Conservation (phyloP, 192 early-diverging fungal species). For the Coemansia sp. region DNA sequence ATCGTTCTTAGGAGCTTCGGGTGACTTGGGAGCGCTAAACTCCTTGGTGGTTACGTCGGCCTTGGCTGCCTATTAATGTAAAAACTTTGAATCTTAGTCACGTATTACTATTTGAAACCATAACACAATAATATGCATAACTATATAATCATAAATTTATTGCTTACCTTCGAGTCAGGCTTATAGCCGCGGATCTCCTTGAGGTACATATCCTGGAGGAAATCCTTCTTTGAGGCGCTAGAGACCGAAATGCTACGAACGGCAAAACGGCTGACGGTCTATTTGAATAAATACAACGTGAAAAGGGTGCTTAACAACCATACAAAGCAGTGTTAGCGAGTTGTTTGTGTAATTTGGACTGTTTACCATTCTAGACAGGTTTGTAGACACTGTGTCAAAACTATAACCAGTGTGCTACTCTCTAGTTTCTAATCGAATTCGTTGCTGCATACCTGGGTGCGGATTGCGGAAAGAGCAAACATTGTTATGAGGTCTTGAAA, state of each 20-base stretch:
- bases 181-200: conserved; percentile 51
- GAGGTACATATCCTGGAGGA: conserved; percentile 47
- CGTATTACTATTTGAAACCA: background rate
- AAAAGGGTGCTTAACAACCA: background rate
- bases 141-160: background rate
- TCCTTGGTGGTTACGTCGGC: conserved; percentile 44
- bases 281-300: conserved; percentile 6
- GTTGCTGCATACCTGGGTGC: conserved; percentile 29
- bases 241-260: conserved; percentile 32
- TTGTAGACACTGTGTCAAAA: too few relatives aligned
- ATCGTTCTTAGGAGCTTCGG: conserved; percentile 43
- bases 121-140: background rate
- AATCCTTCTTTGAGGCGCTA: conserved; percentile 29
- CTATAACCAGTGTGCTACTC: background rate
- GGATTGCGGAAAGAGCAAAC: conserved; percentile 39
- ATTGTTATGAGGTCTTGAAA: conserved; percentile 9
- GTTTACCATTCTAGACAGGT: too few relatives aligned
- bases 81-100: background rate
- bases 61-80: conserved; percentile 20
- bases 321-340: background rate
- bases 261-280: conserved; percentile 32
- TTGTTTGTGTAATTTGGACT: background rate
- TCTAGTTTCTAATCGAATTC: background rate
- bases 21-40: conserved; percentile 37
- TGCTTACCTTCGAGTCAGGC: conserved; percentile 38